A percentile compares a stretch with the other conserved stretches of the same genome.
Conservation (phyloP, 768 basidiomycete genomes). For the Mycena crocata region DNA sequence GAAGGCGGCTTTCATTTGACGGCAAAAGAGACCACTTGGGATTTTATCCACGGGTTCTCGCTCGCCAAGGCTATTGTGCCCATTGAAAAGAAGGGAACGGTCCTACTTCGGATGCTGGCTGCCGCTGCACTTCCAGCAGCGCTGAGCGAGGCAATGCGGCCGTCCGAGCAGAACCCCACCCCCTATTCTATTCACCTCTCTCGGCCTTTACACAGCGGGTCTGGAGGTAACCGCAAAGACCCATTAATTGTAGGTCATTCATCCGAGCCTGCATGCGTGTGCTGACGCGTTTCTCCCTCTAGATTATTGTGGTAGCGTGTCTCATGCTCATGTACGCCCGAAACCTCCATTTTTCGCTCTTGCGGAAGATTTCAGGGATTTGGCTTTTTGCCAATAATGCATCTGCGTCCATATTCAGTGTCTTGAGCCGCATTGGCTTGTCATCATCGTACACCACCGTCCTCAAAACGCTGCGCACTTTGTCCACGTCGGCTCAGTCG, state of each 20-base stretch:
- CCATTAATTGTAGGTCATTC: slow-evolving; percentile 4
- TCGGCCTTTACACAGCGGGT: neutral
- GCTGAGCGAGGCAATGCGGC: neutral
- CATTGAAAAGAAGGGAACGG: neutral
- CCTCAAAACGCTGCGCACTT: too few relatives aligned
- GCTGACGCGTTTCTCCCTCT: neutral
- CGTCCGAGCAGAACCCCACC: neutral
- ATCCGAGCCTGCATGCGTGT: neutral
- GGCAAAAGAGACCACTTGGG: slow-evolving; percentile 1
- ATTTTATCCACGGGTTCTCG: slow-evolving; percentile 10
- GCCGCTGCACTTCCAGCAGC: slow-evolving; percentile 9
- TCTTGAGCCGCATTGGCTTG: too few relatives aligned
- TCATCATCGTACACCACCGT: too few relatives aligned
- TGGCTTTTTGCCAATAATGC: too few relatives aligned
- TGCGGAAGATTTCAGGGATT: slow-evolving; percentile 35
- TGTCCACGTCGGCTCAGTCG: too few relatives aligned
- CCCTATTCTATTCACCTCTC: slow-evolving; percentile 2
- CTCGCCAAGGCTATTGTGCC: slow-evolving; percentile 3
- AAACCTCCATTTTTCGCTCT: slow-evolving; percentile 32
- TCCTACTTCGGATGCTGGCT: slow-evolving; percentile 4
- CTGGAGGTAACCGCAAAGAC: neutral
- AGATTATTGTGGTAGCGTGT: slow-evolving; percentile 19
- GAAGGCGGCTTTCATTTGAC: slow-evolving; percentile 10
- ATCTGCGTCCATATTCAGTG: too few relatives aligned
- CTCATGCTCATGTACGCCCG: slow-evolving; percentile 29